Evolutionary conservation across 1,284 basidiomycete species (phyloP), one percentile per base, ranked within the genome.

Genomic region (Athelia psychrophila): DNA sequence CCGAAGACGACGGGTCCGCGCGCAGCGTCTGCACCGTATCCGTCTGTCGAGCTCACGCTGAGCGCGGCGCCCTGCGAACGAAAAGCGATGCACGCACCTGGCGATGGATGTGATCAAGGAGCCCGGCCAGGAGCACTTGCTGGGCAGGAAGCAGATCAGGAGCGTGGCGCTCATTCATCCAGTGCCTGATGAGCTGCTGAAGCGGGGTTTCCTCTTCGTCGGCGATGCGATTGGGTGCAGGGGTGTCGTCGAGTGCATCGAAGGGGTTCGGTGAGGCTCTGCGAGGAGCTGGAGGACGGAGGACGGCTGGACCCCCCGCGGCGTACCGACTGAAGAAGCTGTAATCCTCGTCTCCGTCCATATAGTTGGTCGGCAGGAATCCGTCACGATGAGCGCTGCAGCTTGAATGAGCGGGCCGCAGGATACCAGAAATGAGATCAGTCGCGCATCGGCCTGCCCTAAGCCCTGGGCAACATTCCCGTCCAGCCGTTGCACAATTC

Each of bases 141-240:
- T 92, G 87, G 46, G 85, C 85, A 2, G 81, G 78, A 44, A 94
- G 74, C 32, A 96, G 78, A 58, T 92, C 91, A 1, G 88, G 90
- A 3, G 89, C 83, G 55, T 92, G 86, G 49, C 93, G 73, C 63
- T 96, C 93, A 68, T 91, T 88, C 72, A 88, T 84, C 92, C 92
- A 95, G 51, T 88, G 86, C 45, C 86, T 77, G 48, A 84, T 84
- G 46, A 96, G 78, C 58, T 81, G 73, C 54, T 85, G 79, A 4
- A 84, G 67, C 0, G 81, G 78, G 8, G 30, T 35, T n/a, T 40
- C 24, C 5, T n/a, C 30, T 3, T 33, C 30, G 4, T 42, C 38
- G 6, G 38, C 16, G 20, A 9, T 16, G 9, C 38, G 16, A 22
- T 42, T 42, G 16, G 38, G n/a, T 18, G 38, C 20, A 9, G n/a